Conservation (phyloP, 1,284 basidiomycete genomes). For the Naganishia cerealis region DNA sequence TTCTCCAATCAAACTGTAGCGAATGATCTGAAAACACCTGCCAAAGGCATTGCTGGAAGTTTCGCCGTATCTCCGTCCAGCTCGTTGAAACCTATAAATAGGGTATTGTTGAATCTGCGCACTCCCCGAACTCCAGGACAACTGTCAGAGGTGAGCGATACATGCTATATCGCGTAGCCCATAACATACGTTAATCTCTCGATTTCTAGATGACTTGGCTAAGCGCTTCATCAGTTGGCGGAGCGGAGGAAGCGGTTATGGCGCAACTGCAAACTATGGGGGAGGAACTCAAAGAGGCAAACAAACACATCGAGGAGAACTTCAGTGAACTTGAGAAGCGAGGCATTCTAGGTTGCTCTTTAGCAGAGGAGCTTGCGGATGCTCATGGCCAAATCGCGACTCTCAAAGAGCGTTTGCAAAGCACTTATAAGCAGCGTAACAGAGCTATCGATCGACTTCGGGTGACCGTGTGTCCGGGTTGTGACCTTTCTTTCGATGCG, state of each 20-base stretch:
- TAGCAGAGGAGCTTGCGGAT: slow-evolving; percentile 53
- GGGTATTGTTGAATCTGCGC: slow-evolving; percentile 26
- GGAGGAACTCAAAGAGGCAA: slow-evolving; percentile 51
- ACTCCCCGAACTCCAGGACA: slow-evolving; percentile 51
- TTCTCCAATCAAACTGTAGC: slow-evolving; percentile 38
- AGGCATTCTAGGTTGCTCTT: slow-evolving; percentile 49
- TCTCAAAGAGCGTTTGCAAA: slow-evolving; percentile 51
- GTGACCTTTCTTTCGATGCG: slow-evolving; percentile 40
- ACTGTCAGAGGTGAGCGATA: slow-evolving; percentile 46
- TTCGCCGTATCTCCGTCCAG: slow-evolving; percentile 1
- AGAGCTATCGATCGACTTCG: slow-evolving; percentile 11
- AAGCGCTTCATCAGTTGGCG: slow-evolving; percentile 44
- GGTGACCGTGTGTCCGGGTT: slow-evolving; percentile 40
- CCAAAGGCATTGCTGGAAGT: background rate
- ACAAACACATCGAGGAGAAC: slow-evolving; percentile 56
- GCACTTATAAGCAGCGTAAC: background rate
- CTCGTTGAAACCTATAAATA: slow-evolving; percentile 14
- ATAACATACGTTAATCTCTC: background rate
- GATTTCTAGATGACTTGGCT: slow-evolving; percentile 49
- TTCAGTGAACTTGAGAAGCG: slow-evolving; percentile 54
- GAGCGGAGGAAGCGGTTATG: slow-evolving; percentile 50
- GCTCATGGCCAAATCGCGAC: slow-evolving; percentile 48
- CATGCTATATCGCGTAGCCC: background rate
- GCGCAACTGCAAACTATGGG: slow-evolving; percentile 55
- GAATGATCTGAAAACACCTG: slow-evolving; percentile 11